phyloP scores from a whole-genome alignment of 306 rosid species.

The Corylus heterophylla region DNA sequence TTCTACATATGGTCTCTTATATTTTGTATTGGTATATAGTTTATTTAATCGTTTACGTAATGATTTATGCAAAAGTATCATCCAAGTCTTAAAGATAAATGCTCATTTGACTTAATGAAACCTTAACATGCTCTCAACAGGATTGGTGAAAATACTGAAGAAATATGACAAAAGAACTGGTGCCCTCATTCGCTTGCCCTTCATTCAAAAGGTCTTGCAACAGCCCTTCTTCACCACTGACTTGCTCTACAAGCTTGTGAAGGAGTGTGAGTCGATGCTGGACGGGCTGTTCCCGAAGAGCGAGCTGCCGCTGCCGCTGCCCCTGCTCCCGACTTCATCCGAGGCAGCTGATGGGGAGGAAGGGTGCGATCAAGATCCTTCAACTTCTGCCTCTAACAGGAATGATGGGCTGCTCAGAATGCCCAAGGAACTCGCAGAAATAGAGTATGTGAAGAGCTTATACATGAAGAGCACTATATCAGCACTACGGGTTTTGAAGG shows the following conservation, averaged over 20 bases:
- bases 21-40: not conserved
- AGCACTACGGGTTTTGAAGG: slow-evolving; percentile 80
- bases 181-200: slow-evolving; percentile 93
- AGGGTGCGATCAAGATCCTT: slow-evolving; percentile 40
- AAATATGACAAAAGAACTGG: slow-evolving; percentile 99
- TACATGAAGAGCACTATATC: slow-evolving; percentile 81
- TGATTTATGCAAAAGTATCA: not conserved
- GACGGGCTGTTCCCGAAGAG: slow-evolving; percentile 67
- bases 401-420: slow-evolving; percentile 39
- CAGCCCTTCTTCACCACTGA: slow-evolving; percentile 96
- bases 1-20: not conserved
- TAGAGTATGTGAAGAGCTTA: slow-evolving; percentile 80
- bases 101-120: slow-evolving; percentile 9
- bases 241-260: slow-evolving; percentile 90
- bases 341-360: slow-evolving; percentile 49
- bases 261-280: slow-evolving; percentile 88
- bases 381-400: slow-evolving; percentile 55
- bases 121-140: slow-evolving; percentile 42
- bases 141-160: slow-evolving; percentile 88
- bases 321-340: slow-evolving; percentile 21
- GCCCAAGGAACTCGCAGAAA: slow-evolving; percentile 75
- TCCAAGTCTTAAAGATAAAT: not conserved
- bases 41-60: not conserved
- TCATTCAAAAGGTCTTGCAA: slow-evolving; percentile 89
- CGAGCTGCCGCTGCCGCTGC: slow-evolving; percentile 12